Evolutionary conservation across 176 grass and related monocot genomes (phyloP).

Genomic region (Carex parvula): DNA sequence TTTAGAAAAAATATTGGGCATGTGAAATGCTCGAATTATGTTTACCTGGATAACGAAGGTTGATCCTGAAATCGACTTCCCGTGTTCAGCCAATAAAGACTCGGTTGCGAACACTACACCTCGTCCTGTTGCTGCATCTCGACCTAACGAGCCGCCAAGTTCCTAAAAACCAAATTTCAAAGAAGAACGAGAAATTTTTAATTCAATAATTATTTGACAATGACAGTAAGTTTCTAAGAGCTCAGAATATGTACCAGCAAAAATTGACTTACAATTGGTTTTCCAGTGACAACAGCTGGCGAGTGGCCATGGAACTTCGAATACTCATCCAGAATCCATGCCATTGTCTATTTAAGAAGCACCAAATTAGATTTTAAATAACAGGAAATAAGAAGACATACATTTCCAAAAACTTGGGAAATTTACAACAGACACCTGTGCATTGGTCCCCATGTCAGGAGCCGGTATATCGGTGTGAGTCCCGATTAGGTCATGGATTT

Average conservation of each 20-base stretch:
- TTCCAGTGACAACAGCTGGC: slow-evolving; percentile 89
- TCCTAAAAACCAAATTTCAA: slow-evolving; percentile 43
- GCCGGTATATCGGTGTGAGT: slow-evolving; percentile 88
- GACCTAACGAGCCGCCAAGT: slow-evolving; percentile 90
- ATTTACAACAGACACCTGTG: slow-evolving; percentile 43
- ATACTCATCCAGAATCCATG: slow-evolving; percentile 96
- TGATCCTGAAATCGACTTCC: slow-evolving; percentile 70
- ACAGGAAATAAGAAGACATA: slow-evolving; percentile 6
- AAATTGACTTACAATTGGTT: slow-evolving; percentile 72
- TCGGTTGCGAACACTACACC: slow-evolving; percentile 81
- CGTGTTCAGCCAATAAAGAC: slow-evolving; percentile 74
- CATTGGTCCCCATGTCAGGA: slow-evolving; percentile 95
- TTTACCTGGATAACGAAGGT: slow-evolving; percentile 87
- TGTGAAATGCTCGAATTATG: background rate
- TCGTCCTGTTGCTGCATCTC: slow-evolving; percentile 90
- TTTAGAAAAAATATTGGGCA: background rate
- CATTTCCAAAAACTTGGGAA: background rate
- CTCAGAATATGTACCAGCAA: background rate
- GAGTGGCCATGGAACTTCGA: slow-evolving; percentile 98
- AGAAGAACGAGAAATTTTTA: slow-evolving; percentile 14
- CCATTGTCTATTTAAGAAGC: slow-evolving; percentile 65
- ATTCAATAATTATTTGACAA: slow-evolving; percentile 6
- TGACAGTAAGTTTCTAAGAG: background rate
- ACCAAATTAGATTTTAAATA: slow-evolving; percentile 14
- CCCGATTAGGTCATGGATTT: slow-evolving; percentile 94